Evolutionary conservation across 306 rosid species (phyloP).

Genomic region (Gastrolobium villosum): DNA sequence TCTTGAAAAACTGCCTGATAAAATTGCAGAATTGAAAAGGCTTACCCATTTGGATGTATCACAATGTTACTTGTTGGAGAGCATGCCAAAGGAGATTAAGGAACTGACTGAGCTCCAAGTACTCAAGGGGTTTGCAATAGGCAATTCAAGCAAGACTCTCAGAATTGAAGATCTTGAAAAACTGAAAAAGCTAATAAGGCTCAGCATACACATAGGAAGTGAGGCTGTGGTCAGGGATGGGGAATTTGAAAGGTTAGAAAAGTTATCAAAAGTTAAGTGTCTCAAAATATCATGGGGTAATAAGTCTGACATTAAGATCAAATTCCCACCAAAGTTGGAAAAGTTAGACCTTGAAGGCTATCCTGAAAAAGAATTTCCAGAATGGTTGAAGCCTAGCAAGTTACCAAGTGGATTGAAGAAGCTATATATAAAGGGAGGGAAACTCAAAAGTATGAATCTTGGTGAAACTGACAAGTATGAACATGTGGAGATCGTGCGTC

Average conservation of each 20-base stretch:
- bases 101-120: constrained; percentile 52
- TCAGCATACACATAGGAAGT: constrained; percentile 50
- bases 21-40: constrained; percentile 39
- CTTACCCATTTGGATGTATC: constrained; percentile 58
- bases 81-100: constrained; percentile 53
- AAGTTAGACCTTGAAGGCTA: constrained; percentile 19
- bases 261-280: neutral
- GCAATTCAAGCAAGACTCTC: neutral
- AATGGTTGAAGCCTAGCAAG: constrained; percentile 30
- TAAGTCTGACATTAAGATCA: neutral
- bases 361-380: neutral
- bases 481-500: constrained; percentile 19
- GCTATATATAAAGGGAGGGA: constrained; percentile 45
- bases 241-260: neutral
- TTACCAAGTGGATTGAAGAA: neutral
- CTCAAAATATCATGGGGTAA: constrained; percentile 21
- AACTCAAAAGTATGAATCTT: neutral
- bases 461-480: neutral
- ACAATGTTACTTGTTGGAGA: constrained; percentile 56
- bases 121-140: constrained; percentile 56
- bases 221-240: neutral
- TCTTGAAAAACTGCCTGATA: constrained; percentile 47
- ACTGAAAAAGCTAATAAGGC: constrained; percentile 5
- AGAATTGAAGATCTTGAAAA: neutral
- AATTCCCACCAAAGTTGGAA: neutral